Evolutionary conservation across 2,329 filamentous ascomycete species (phyloP).

Genomic region (Cladosporium sp.): DNA sequence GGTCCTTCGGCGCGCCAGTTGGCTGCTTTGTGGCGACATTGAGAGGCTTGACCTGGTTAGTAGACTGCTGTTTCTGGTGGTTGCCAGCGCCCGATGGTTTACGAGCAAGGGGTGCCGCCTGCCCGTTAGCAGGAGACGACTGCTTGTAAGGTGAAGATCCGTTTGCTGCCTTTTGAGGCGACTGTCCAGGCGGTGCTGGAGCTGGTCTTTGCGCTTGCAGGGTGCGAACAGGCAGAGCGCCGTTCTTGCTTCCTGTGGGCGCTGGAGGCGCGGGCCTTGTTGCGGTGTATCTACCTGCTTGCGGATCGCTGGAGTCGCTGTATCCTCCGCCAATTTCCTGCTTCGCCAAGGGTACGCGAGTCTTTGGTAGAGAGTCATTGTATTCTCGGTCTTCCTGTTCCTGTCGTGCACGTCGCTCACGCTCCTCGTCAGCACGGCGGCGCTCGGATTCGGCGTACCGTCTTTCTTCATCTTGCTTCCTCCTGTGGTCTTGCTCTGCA

Average conservation of each 20-base stretch:
- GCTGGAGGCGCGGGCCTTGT: conserved; percentile 70
- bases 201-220: conserved; percentile 66
- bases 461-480: conserved; percentile 43
- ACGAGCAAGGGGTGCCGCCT: conserved; percentile 31
- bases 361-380: conserved; percentile 84
- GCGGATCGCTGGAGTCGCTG: conserved; percentile 47
- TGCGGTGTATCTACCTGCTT: conserved; percentile 75
- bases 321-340: conserved; percentile 79
- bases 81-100: conserved; percentile 32
- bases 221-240: conserved; percentile 45
- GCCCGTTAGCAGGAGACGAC: conserved; percentile 27
- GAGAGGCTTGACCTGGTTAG: conserved; percentile 51
- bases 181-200: conserved; percentile 33
- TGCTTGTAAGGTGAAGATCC: conserved; percentile 34
- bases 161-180: conserved; percentile 29
- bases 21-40: conserved; percentile 51
- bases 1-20: conserved; percentile 49
- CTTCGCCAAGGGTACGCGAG: conserved; percentile 76
- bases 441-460: conserved; percentile 41
- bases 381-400: conserved; percentile 74
- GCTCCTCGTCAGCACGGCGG: conserved; percentile 44
- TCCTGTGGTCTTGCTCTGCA: conserved; percentile 41
- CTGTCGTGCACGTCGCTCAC: conserved; percentile 55
- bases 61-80: conserved; percentile 29
- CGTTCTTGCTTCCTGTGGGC: conserved; percentile 32